Evolutionary conservation across 352 stramenopile species (phyloP), one percentile per base, ranked within the genome.

Genomic region (Globisporangium spiculum): DNA sequence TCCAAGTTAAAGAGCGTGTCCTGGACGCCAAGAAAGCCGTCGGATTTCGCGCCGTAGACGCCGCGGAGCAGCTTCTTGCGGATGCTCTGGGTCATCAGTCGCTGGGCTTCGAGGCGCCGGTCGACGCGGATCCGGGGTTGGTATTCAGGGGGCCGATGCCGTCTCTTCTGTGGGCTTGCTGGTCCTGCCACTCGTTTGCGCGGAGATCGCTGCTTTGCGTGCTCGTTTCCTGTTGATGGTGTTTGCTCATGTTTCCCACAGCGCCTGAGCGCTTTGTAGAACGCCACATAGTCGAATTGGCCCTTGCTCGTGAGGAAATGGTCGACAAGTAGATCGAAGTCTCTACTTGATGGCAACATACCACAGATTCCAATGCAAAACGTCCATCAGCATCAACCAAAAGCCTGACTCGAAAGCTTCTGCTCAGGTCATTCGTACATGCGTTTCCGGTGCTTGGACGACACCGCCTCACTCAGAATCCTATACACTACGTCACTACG

Each of bases 21-120:
- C 61, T 85, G 69, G 46, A 91, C 63, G 1, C 81, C 79, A 4
- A 79, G 46, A 52, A 77, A 89, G 0, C 81, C 83, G 6, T 83
- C 60, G 1, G 57, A 65, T 2, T 77, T 66, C 6, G 67, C 36
- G 3, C 77, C 72, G 32, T 80, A 53, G 4, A 88, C 61, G 0
- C 83, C 83, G 14, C 66, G 76, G 10, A 89, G 69, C 9, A 90
- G 69, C 67, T 91, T 91, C 14, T 72, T 73, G 5, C 81, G 81
- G 55, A 90, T 79, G 41, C 76, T 84, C 24, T 79, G 69, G 48
- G 72, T 76, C 2, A 87, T 59, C 20, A 88, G 41, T 0, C 79
- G 73, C 58, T 90, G 83, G 0, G 70, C 75, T 60, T 90, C 81
- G 3, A 91, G 60, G 12, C 79, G 76, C 18, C 72, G 68, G 50